Conservation (phyloP, 2,329 filamentous ascomycete genomes). For the Teratosphaeriaceae sp. region DNA sequence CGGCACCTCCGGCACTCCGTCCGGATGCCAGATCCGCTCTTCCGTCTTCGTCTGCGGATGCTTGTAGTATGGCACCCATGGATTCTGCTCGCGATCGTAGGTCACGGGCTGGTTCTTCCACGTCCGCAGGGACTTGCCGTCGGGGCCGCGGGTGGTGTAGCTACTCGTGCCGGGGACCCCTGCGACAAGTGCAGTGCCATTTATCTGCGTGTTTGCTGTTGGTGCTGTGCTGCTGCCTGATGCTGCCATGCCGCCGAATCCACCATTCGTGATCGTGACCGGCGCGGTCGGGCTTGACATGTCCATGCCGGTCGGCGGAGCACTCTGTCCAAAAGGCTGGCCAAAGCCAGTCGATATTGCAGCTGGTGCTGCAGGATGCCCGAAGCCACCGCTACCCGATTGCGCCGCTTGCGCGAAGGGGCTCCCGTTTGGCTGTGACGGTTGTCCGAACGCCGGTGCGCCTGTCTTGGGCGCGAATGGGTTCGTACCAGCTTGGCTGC, state of each 20-base stretch:
- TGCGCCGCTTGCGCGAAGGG: slow-evolving; percentile 3
- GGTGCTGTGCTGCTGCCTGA: slow-evolving; percentile 25
- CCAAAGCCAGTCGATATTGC: slow-evolving; percentile 7
- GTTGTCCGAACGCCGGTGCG: slow-evolving; percentile 17
- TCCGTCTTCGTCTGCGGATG: slow-evolving; percentile 39
- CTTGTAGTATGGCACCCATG: slow-evolving; percentile 5
- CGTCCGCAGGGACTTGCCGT: slow-evolving; percentile 41
- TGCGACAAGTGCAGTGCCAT: not conserved
- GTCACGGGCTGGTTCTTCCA: slow-evolving; percentile 60
- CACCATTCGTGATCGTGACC: not conserved
- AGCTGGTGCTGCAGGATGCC: slow-evolving; percentile 13
- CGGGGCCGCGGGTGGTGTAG: slow-evolving; percentile 5
- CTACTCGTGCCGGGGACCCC: slow-evolving; percentile 1
- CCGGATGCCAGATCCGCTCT: slow-evolving; percentile 65
- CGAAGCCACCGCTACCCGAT: slow-evolving; percentile 12
- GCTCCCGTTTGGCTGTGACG: slow-evolving; percentile 14
- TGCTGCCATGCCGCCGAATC: not conserved
- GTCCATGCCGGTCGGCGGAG: not conserved
- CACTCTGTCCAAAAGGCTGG: not conserved
- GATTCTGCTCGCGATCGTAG: slow-evolving; percentile 42
- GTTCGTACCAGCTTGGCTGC: slow-evolving; percentile 1
- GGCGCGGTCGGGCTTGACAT: slow-evolving; percentile 13
- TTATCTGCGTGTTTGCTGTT: slow-evolving; percentile 32
- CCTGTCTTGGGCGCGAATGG: slow-evolving; percentile 12
- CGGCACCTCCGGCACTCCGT: slow-evolving; percentile 53